phyloP scores from a whole-genome alignment of 1,139 yeast species.

The Arxiozyma bovina region DNA sequence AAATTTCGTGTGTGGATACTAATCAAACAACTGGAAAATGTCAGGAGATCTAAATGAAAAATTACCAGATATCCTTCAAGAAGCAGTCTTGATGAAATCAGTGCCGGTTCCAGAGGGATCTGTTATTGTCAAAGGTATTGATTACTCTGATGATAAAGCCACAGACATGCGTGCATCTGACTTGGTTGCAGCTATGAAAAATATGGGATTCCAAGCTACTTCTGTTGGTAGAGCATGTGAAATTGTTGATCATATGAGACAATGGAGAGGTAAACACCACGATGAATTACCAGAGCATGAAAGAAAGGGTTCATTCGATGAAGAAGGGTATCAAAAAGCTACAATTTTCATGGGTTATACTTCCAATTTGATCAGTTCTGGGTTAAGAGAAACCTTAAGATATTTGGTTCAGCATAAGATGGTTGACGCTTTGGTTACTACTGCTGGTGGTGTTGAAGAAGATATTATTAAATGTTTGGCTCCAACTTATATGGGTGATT shows the following conservation, averaged over 20 bases:
- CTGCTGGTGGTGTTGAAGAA: constrained; percentile 98
- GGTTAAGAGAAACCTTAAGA: constrained; percentile 82
- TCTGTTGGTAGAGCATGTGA: constrained; percentile 82
- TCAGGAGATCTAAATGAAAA: constrained; percentile 26
- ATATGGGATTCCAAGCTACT: constrained; percentile 98
- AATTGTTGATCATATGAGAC: constrained; percentile 81
- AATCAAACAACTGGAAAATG: neutral
- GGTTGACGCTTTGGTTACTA: constrained; percentile 89
- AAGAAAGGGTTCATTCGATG: constrained; percentile 68
- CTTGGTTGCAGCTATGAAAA: constrained; percentile 70
- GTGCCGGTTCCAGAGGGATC: constrained; percentile 77
- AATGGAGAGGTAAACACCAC: constrained; percentile 77
- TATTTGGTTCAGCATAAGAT: constrained; percentile 85
- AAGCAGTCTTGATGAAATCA: constrained; percentile 83
- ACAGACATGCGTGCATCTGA: constrained; percentile 69
- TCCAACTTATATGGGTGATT: constrained; percentile 91
- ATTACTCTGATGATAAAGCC: constrained; percentile 66
- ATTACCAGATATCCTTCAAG: constrained; percentile 61
- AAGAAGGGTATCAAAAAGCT: constrained; percentile 70
- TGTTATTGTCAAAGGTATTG: constrained; percentile 74
- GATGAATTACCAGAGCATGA: constrained; percentile 61
- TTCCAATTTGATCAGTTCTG: constrained; percentile 91
- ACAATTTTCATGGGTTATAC: constrained; percentile 95
- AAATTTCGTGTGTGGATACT: neutral
- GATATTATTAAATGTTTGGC: constrained; percentile 93